A percentile compares a stretch with the other conserved stretches of the same genome.
Conservation (phyloP, 805 yeast genomes). For the Zygosaccharomyces gambellarensis region DNA sequence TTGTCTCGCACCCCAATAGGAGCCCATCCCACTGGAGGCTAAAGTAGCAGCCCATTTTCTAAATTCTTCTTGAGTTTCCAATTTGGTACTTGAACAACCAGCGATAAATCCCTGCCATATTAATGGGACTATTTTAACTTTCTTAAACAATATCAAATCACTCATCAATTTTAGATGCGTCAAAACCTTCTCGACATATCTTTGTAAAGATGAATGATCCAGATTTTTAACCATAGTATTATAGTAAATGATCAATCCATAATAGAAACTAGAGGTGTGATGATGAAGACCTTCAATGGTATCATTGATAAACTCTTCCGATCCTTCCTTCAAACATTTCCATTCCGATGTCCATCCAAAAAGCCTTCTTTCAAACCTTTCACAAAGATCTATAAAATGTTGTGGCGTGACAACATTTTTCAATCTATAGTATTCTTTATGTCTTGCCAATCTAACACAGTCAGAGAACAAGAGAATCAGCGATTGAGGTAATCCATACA, state of each 20-base stretch:
- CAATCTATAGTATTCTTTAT: conserved; percentile 46
- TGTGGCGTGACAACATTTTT: conserved; percentile 23
- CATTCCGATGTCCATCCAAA: conserved; percentile 72
- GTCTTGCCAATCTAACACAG: conserved; percentile 60
- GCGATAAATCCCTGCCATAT: conserved; percentile 90
- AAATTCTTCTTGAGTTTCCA: conserved; percentile 56
- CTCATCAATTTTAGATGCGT: conserved; percentile 61
- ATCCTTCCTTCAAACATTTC: conserved; percentile 43
- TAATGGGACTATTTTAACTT: conserved; percentile 63
- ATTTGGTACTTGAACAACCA: conserved; percentile 69
- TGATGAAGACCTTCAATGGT: conserved; percentile 68
- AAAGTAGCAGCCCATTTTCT: conserved; percentile 56
- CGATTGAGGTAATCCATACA: conserved; percentile 82
- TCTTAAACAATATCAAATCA: conserved; percentile 43
- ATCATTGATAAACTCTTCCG: conserved; percentile 28
- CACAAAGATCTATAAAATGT: conserved; percentile 21
- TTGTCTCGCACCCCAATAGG: conserved; percentile 82
- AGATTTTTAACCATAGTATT: conserved; percentile 56
- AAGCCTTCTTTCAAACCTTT: conserved; percentile 46
- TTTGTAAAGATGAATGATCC: conserved; percentile 54
- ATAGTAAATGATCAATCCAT: conserved; percentile 66
- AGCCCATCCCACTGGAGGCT: conserved; percentile 58
- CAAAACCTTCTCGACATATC: conserved; percentile 55
- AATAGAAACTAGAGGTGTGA: conserved; percentile 74
- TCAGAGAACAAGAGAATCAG: conserved; percentile 67